Conservation (phyloP, 306 rosid species). For the Pyrus betulifolia region DNA sequence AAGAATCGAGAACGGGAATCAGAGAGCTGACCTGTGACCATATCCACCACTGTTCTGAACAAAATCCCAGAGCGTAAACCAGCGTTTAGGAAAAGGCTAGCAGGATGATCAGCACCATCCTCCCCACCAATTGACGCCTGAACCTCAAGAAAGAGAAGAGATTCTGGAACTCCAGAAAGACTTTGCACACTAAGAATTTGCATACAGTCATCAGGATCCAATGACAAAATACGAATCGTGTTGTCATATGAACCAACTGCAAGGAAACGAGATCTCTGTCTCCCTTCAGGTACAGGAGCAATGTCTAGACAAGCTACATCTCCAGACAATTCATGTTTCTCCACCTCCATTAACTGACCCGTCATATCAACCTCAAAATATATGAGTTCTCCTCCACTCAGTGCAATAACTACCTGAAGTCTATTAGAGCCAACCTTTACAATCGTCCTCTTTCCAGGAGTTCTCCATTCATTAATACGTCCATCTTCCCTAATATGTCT, state of each 20-base stretch:
- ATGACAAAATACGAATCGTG: constrained; percentile 73
- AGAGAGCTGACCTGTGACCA: constrained; percentile 98
- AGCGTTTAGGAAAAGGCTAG: constrained; percentile 87
- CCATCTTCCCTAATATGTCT: constrained; percentile 99
- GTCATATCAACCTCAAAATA: constrained; percentile 94
- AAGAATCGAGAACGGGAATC: constrained; percentile 93
- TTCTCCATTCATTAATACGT: constrained; percentile 93
- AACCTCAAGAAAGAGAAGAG: constrained; percentile 92
- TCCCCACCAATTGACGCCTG: constrained; percentile 92
- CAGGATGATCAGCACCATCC: constrained; percentile 98
- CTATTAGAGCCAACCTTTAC: constrained; percentile 86
- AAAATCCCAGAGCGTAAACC: constrained; percentile 87
- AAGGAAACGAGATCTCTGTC: constrained; percentile 87
- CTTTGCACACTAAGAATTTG: constrained; percentile 82
- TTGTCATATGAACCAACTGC: constrained; percentile 96
- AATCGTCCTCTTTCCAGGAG: constrained; percentile 94
- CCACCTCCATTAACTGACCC: constrained; percentile 93
- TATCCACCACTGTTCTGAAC: constrained; percentile 94
- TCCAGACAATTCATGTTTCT: constrained; percentile 96
- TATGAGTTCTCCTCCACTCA: constrained; percentile 91
- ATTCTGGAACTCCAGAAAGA: constrained; percentile 90
- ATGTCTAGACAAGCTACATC: constrained; percentile 94
- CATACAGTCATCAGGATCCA: constrained; percentile 96
- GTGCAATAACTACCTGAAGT: constrained; percentile 93
- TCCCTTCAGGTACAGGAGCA: constrained; percentile 94